These are phyloP conservation scores for Lasiodiplodia citricola DNA, from an alignment of 2,329 filamentous ascomycete genomes.

Conservation along the genomic window DNA sequence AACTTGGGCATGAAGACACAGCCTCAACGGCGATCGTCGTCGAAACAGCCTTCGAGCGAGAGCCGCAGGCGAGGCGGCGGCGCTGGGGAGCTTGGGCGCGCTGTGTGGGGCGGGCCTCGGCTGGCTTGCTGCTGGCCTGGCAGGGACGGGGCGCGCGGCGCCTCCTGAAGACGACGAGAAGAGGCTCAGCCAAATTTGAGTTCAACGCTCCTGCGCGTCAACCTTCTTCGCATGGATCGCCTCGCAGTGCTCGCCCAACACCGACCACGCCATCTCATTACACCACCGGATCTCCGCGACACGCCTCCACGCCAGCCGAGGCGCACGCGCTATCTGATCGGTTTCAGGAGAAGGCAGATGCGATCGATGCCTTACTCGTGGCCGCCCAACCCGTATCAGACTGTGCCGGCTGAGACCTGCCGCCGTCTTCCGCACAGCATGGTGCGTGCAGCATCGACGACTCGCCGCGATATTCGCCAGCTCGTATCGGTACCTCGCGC, in stretches of 20 bases:
- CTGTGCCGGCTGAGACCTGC: not conserved
- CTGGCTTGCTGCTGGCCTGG: not conserved
- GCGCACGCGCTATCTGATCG: constrained; percentile 17
- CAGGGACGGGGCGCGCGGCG: not conserved
- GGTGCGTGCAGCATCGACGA: not conserved
- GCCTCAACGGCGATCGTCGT: constrained; percentile 22
- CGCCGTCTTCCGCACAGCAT: not conserved
- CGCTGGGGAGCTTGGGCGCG: not conserved
- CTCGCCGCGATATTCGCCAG: constrained; percentile 3
- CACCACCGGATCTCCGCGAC: constrained; percentile 12
- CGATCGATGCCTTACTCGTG: constrained; percentile 15
- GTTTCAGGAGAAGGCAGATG: constrained; percentile 22
- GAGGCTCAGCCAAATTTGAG: constrained; percentile 16
- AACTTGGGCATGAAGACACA: constrained; percentile 19
- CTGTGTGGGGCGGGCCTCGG: constrained; percentile 3
- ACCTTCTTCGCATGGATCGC: constrained; percentile 24
- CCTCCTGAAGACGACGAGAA: not conserved
- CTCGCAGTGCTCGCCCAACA: constrained; percentile 10
- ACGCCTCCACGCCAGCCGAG: not conserved
- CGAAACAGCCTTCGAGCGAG: constrained; percentile 12
- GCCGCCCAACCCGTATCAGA: constrained; percentile 6
- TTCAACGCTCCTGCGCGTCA: constrained; percentile 19
- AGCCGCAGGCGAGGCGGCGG: constrained; percentile 1
- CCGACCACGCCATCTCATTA: constrained; percentile 18
- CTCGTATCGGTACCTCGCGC: constrained; percentile 4